Conservation (phyloP, 225 moss, liverwort and hornwort genomes). For the Physcomitrium patens region DNA sequence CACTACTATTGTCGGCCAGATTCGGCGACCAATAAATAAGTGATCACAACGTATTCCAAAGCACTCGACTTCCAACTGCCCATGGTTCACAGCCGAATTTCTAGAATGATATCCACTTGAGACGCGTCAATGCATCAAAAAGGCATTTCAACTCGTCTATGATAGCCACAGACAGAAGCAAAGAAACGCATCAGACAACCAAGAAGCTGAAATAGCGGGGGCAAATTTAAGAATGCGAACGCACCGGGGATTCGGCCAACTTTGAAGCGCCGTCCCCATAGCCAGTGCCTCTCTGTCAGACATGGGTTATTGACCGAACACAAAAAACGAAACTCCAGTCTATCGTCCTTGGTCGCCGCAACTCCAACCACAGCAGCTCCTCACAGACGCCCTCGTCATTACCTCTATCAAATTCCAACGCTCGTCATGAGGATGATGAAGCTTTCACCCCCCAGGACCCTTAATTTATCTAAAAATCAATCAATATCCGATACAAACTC, state of each 20-base stretch:
- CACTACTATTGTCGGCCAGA: neutral
- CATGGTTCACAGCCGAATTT: neutral
- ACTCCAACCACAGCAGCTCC: neutral
- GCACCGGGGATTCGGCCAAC: conserved; percentile 31
- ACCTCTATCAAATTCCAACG: neutral
- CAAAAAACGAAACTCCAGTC: conserved; percentile 17
- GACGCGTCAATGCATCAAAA: neutral
- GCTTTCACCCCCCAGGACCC: neutral
- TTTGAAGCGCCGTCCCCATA: conserved; percentile 42
- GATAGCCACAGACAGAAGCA: neutral
- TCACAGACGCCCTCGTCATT: neutral
- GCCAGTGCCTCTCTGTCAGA: conserved; percentile 23
- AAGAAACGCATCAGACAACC: neutral
- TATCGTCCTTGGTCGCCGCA: neutral
- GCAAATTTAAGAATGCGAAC: neutral
- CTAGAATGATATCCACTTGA: too few relatives aligned
- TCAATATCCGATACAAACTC: neutral
- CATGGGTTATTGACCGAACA: conserved; percentile 29
- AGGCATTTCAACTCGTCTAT: neutral
- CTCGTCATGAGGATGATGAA: neutral
- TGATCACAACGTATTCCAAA: neutral
- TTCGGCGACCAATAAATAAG: neutral
- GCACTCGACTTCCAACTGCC: neutral
- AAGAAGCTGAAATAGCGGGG: neutral
- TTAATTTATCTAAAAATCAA: neutral